Percentiles rank a stretch among this genome's conserved stretches.
phyloP scores from a whole-genome alignment of 306 rosid genomes.

The Styphnolobium japonicum region DNA sequence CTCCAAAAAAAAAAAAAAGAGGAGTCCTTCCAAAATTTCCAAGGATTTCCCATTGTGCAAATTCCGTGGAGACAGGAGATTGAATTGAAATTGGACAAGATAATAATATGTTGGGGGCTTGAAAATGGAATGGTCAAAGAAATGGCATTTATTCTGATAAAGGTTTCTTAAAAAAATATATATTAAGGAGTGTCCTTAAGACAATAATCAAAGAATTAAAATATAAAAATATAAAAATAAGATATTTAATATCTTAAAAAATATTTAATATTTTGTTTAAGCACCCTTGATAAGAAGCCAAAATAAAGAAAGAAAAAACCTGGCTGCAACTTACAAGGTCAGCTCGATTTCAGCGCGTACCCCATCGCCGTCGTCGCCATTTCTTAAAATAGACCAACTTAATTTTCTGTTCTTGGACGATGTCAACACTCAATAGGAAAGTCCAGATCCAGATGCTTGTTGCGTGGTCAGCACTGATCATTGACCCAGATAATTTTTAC shows the following conservation, averaged over 20 bases:
- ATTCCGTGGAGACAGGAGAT: not conserved
- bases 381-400: not conserved
- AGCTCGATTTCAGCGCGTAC: not conserved
- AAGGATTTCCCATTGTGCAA: not conserved
- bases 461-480: not conserved
- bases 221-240: too few species aligned
- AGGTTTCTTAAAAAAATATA: not conserved
- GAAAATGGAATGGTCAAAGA: not conserved
- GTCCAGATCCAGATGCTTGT: not conserved
- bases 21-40: not conserved
- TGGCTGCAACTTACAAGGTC: not conserved
- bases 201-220: too few species aligned
- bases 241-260: too few species aligned
- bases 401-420: not conserved
- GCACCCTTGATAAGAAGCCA: too few species aligned
- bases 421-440: not conserved
- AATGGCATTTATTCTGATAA: not conserved
- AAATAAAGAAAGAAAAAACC: not conserved
- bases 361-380: not conserved
- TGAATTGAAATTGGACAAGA: not conserved
- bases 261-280: too few species aligned
- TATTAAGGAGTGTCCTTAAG: too few species aligned
- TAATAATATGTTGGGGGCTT: not conserved
- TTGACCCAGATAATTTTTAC: not conserved
- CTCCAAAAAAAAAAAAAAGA: too few species aligned